Conservation (phyloP, 306 rosid genomes). For the Prunus davidiana region DNA sequence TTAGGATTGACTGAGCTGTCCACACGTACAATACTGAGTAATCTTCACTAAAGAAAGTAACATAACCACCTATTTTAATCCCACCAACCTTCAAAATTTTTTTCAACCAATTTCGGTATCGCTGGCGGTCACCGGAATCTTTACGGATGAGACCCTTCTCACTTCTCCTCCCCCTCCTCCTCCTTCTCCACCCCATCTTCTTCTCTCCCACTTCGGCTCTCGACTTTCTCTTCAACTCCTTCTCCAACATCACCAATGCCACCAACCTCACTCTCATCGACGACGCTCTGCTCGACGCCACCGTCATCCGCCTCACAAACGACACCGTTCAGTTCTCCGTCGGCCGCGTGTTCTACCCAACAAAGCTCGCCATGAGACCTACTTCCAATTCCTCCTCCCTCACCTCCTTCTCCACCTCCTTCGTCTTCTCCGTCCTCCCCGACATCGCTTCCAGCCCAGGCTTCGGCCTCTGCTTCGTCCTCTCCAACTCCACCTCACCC, state of each 20-base stretch:
- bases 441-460: slow-evolving; percentile 63
- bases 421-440: slow-evolving; percentile 73
- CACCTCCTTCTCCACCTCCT: slow-evolving; percentile 76
- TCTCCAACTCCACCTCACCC: slow-evolving; percentile 64
- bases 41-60: not conserved
- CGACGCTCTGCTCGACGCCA: slow-evolving; percentile 56
- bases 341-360: slow-evolving; percentile 64
- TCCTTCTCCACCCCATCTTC: slow-evolving; percentile 16
- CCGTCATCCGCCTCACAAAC: slow-evolving; percentile 72
- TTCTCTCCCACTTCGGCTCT: slow-evolving; percentile 28
- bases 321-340: slow-evolving; percentile 54
- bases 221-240: slow-evolving; percentile 64
- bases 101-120: not conserved
- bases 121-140: not conserved
- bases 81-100: not conserved
- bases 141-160: slow-evolving; percentile 21
- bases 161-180: not conserved
- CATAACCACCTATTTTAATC: not conserved
- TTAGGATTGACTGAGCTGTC: not conserved
- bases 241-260: slow-evolving; percentile 37
- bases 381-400: slow-evolving; percentile 29
- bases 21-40: not conserved
- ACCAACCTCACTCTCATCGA: slow-evolving; percentile 53
- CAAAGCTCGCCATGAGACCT: slow-evolving; percentile 26
- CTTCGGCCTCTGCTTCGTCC: slow-evolving; percentile 76